A percentile compares a stretch with the other conserved stretches of the same genome.
These are phyloP conservation scores for Stevia rebaudiana DNA, from an alignment of 140 eudicot genomes.

Conservation along the genomic window DNA sequence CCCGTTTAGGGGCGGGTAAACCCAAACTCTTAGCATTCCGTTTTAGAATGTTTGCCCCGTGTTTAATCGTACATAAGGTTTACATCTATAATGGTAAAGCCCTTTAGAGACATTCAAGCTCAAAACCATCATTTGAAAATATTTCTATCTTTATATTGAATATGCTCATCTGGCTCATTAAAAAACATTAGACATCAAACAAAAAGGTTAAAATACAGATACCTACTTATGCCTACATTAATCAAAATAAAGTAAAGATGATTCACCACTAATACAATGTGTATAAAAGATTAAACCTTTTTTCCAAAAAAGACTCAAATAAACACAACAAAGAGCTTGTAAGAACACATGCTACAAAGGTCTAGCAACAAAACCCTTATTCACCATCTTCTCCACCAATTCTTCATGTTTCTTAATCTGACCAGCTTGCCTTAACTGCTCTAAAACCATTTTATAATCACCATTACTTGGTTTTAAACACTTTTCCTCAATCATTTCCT, in stretches of 20 bases:
- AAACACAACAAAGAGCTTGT: neutral
- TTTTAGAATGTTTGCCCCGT: too few relatives aligned
- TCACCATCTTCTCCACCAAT: conserved; percentile 83
- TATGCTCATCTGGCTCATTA: neutral
- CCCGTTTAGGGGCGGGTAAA: too few relatives aligned
- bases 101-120: too few relatives aligned
- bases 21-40: too few relatives aligned
- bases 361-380: conserved; percentile 59
- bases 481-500: conserved; percentile 92
- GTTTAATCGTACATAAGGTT: too few relatives aligned
- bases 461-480: conserved; percentile 52
- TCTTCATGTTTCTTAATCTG: conserved; percentile 84
- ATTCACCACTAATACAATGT: neutral
- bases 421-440: conserved; percentile 57
- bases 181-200: neutral
- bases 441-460: conserved; percentile 53
- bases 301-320: too few relatives aligned
- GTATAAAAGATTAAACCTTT: neutral
- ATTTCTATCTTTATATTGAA: neutral
- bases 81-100: too few relatives aligned
- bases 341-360: conserved; percentile 44
- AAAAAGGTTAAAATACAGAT: neutral
- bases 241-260: too few relatives aligned
- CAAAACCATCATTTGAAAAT: neutral
- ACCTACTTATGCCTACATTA: neutral